These are phyloP conservation scores for Poa pratensis DNA, from an alignment of 176 grass and related monocot species.

Conservation along the genomic window DNA sequence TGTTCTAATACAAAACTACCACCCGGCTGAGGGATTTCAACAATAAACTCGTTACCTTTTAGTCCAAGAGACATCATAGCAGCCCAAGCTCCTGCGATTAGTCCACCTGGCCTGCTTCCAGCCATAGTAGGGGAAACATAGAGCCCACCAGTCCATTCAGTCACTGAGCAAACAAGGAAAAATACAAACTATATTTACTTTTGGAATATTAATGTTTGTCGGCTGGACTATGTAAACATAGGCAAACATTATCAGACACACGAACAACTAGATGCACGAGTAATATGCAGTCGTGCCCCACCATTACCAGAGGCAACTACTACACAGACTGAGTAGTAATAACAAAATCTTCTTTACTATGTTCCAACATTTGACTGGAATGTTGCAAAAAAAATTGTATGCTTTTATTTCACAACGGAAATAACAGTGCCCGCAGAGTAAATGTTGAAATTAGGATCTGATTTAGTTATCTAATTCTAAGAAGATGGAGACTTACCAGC, in stretches of 20 bases:
- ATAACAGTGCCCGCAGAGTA: not conserved
- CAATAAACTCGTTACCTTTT: slow-evolving; percentile 63
- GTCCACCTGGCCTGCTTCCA: slow-evolving; percentile 92
- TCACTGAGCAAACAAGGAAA: slow-evolving; percentile 64
- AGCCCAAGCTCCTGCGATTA: slow-evolving; percentile 96
- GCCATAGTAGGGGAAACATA: slow-evolving; percentile 95
- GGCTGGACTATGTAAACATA: not conserved
- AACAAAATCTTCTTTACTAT: not conserved
- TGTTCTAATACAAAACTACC: slow-evolving; percentile 14
- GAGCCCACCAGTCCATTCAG: slow-evolving; percentile 95
- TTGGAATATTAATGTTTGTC: slow-evolving; percentile 7
- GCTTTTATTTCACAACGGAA: not conserved
- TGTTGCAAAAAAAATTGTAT: not conserved
- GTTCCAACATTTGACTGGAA: not conserved
- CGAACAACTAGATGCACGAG: not conserved
- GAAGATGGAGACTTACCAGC: slow-evolving; percentile 67
- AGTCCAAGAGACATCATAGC: slow-evolving; percentile 93
- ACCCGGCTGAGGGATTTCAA: not conserved
- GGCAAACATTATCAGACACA: slow-evolving; percentile 4
- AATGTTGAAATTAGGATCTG: not conserved
- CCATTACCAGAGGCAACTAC: slow-evolving; percentile 1
- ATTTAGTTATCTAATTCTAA: slow-evolving; percentile 3
- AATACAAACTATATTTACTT: slow-evolving; percentile 11
- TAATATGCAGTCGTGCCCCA: slow-evolving; percentile 9
- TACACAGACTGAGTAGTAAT: not conserved